Percentiles rank a stretch among this genome's conserved stretches.
Conservation (phyloP, 2,329 filamentous ascomycete genomes). For the Fusarium liriodendri region DNA sequence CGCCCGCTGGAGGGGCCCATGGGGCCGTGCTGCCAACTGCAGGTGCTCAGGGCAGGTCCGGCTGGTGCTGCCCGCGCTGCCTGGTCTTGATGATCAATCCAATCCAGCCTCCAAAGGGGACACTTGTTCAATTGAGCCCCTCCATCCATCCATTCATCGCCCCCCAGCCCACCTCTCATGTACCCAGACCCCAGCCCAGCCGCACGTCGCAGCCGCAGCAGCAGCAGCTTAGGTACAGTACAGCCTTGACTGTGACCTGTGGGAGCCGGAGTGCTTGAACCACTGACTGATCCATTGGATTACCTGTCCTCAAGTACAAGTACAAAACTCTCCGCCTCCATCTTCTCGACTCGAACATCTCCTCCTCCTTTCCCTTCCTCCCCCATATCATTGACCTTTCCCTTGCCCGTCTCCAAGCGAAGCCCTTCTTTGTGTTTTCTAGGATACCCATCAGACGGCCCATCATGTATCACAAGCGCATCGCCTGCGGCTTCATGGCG, state of each 20-base stretch:
- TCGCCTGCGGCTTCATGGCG: conserved; percentile 66
- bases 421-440: conserved; percentile 37
- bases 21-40: conserved; percentile 27
- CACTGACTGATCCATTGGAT: conserved; percentile 13
- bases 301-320: conserved; percentile 41
- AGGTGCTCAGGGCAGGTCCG: conserved; percentile 8
- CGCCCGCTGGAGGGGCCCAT: conserved; percentile 28
- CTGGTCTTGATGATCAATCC: conserved; percentile 22
- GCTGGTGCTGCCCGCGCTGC: neutral
- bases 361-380: conserved; percentile 31
- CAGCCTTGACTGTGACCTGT: conserved; percentile 1
- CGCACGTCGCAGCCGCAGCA: conserved; percentile 31
- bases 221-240: neutral
- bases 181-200: conserved; percentile 7
- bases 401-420: conserved; percentile 31
- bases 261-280: conserved; percentile 1
- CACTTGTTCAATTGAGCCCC: conserved; percentile 57
- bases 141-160: conserved; percentile 16
- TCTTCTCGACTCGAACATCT: conserved; percentile 33
- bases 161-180: conserved; percentile 5
- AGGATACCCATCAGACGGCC: conserved; percentile 40
- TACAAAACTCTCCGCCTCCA: conserved; percentile 52
- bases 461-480: conserved; percentile 62
- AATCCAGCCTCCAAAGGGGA: conserved; percentile 46
- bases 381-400: conserved; percentile 26